A percentile compares a stretch with the other conserved stretches of the same genome.
Evolutionary conservation across 148 eudicot species (phyloP).

Genomic region (Rhododendron kiyosumense): DNA sequence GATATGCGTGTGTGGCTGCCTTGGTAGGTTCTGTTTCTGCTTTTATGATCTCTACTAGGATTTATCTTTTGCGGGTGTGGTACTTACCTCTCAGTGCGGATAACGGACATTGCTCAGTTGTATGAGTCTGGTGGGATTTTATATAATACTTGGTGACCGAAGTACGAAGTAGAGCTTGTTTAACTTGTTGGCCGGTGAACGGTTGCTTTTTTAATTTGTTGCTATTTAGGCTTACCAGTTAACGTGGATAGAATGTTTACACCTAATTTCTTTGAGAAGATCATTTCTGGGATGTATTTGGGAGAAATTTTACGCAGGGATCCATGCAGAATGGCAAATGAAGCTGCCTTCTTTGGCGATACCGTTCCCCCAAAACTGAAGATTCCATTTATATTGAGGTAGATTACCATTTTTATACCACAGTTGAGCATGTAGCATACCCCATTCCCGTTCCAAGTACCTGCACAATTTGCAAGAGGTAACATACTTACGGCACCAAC

Average conservation of each 20-base stretch:
- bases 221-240: neutral
- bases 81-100: neutral
- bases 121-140: neutral
- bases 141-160: neutral
- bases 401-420: too few species aligned
- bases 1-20: conserved; percentile 88
- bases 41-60: neutral
- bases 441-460: too few species aligned
- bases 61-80: neutral
- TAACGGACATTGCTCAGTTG: neutral
- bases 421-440: too few species aligned
- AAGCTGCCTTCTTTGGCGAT: conserved; percentile 82
- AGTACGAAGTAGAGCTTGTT: neutral
- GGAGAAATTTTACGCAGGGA: conserved; percentile 90
- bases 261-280: conserved; percentile 60
- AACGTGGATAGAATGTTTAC: neutral
- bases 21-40: conserved; percentile 43
- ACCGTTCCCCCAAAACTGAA: conserved; percentile 64
- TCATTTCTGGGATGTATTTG: conserved; percentile 90
- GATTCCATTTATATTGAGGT: conserved; percentile 51
- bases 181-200: conserved; percentile 45
- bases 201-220: conserved; percentile 36
- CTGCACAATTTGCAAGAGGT: too few species aligned
- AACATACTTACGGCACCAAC: neutral
- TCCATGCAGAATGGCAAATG: conserved; percentile 69